Evolutionary conservation across 768 basidiomycete species (phyloP), one percentile per base, ranked within the genome.

Genomic region (Phanerodontia chrysosporium): DNA sequence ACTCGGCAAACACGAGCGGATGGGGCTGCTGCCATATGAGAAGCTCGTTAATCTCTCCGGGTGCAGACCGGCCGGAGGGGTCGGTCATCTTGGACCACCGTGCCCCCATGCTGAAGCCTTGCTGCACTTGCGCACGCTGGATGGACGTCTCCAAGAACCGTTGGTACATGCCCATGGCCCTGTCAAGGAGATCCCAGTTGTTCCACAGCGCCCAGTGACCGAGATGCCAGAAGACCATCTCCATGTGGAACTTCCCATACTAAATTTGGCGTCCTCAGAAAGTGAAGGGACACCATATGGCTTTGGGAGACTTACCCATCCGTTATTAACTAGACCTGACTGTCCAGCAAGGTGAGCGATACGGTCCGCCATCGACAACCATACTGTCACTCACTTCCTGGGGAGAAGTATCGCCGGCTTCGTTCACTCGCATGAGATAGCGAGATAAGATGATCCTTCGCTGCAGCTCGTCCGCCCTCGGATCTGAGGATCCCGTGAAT

Each of bases 61-160:
- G 84, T 0, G 83, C 73, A 13, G 80, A 81, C 18, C 83, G 78
- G 8, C 83, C 83, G 0, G 76, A 74, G 0, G 84, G 84, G 61
- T 84, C 83, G 9, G 81, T 83, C 83, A 83, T 84, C 67, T 85
- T 85, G 8, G 81, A 78, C 83, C 82, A 84, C 27, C 84, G 77
- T 21, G 83, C 84, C n/a, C 84, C 84, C 8, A 74, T 65, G 12
- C 73, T 57, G 73, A 76, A 84, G 57, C 78, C 77, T 66, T 85
- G 76, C 67, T 83, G 82, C 2, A 76, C 70, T 62, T 80, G 79
- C 1, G 84, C 78, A 1, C 82, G 77, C 5, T 66, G 49, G 36
- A 82, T 70, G 13, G 83, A 78, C 35, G 72, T 73, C 13, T 68
- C 59, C 24, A 84, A 76, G 68, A 83, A 84, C 2, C 76, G 74